Percentiles rank a stretch among this genome's conserved stretches.
These are phyloP conservation scores for Xylariales sp. DNA, from an alignment of 2,329 filamentous ascomycete species.

Conservation along the genomic window DNA sequence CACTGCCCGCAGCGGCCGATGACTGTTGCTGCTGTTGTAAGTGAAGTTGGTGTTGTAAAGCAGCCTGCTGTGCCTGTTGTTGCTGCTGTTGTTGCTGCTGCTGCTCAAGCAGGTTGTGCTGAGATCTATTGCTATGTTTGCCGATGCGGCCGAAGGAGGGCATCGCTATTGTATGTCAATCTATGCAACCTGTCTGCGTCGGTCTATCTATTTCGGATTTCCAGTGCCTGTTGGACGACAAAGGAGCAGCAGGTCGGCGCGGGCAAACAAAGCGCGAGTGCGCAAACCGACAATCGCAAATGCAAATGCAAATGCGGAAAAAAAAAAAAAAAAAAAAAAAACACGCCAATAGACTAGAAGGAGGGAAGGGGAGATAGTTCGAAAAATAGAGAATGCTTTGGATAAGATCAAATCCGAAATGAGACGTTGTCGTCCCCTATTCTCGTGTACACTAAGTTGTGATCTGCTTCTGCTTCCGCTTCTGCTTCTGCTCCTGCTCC, in stretches of 20 bases:
- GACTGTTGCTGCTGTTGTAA: conserved; percentile 41
- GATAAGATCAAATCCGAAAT: conserved; percentile 22
- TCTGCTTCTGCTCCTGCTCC: neutral
- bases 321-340: neutral
- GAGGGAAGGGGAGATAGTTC: no score
- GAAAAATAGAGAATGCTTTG: conserved; percentile 5
- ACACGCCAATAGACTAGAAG: neutral
- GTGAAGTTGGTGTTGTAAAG: conserved; percentile 47
- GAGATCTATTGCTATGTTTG: conserved; percentile 60
- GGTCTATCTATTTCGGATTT: conserved; percentile 27
- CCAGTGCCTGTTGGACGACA: conserved; percentile 29
- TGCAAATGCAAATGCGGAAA: conserved; percentile 9
- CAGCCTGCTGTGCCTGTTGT: conserved; percentile 52
- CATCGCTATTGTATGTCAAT: conserved; percentile 54
- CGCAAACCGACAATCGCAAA: conserved; percentile 28
- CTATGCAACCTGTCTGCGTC: conserved; percentile 24
- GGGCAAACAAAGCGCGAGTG: conserved; percentile 35
- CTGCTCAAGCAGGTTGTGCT: conserved; percentile 64
- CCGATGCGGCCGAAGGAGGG: conserved; percentile 65
- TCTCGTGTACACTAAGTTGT: conserved; percentile 11
- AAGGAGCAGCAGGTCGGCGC: conserved; percentile 28
- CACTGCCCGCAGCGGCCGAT: conserved; percentile 44
- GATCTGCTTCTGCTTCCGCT: conserved; percentile 9
- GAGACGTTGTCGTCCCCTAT: conserved; percentile 23
- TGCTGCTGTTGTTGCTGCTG: conserved; percentile 51